These are phyloP conservation scores for Wickerhamomyces sydowiorum DNA, from an alignment of 805 yeast species.

Conservation along the genomic window DNA sequence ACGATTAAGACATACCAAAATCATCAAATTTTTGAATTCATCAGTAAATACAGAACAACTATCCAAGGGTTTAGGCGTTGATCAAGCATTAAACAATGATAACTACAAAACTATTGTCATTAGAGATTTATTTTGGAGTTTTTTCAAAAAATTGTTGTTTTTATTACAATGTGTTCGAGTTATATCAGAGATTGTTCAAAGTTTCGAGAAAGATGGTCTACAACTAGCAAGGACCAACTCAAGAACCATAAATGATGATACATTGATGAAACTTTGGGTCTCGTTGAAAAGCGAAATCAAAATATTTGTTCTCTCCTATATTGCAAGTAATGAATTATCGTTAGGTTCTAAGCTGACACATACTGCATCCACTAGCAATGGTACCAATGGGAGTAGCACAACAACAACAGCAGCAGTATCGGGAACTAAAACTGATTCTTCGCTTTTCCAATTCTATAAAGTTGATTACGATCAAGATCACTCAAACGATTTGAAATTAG, in stretches of 20 bases:
- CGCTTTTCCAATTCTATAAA: slow-evolving; percentile 31
- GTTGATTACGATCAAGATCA: slow-evolving; percentile 29
- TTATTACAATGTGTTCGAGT: slow-evolving; percentile 69
- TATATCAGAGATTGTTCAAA: slow-evolving; percentile 48
- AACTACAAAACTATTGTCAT: slow-evolving; percentile 51
- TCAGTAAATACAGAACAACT: slow-evolving; percentile 6
- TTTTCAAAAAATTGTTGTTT: slow-evolving; percentile 58
- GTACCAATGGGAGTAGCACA: slow-evolving; percentile 1
- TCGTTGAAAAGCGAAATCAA: slow-evolving; percentile 13
- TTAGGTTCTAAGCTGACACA: slow-evolving; percentile 7
- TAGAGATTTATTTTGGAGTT: slow-evolving; percentile 63
- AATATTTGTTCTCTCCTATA: slow-evolving; percentile 16
- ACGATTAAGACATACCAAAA: slow-evolving; percentile 46
- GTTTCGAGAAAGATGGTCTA: slow-evolving; percentile 16
- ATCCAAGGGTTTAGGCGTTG: slow-evolving; percentile 21
- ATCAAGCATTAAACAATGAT: slow-evolving; percentile 24
- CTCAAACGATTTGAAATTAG: slow-evolving; percentile 34
- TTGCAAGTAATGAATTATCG: slow-evolving; percentile 10
- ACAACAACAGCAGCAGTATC: too few species aligned
- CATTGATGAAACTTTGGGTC: slow-evolving; percentile 12
- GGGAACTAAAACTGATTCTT: slow-evolving; percentile 7
- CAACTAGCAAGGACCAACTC: not conserved
- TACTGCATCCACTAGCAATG: slow-evolving; percentile 14
- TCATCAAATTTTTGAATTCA: slow-evolving; percentile 25
- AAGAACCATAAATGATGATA: not conserved